Base-by-base conservation (phyloP, 2,329 filamentous ascomycete genomes). In the Pseudopithomyces maydicus region DNA sequence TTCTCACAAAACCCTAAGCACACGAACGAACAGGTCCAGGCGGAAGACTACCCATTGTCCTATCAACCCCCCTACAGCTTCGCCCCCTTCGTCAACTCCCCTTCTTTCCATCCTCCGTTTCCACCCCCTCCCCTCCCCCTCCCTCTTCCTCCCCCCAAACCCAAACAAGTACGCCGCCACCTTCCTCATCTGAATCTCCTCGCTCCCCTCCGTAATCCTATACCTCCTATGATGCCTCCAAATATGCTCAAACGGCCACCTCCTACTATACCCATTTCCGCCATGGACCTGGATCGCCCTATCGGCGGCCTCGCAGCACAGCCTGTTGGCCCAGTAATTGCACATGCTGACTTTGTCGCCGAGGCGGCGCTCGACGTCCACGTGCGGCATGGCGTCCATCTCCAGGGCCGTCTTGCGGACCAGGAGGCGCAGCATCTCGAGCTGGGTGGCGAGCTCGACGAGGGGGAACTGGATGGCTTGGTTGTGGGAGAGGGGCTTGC, bases 151-250 rank as follows among this genome's bases (percentile, higher is more conserved):
- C 0, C 80, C 81, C 11, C 78, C 77, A 61, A 82, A 85, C 0
- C 82, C 84, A 68, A 87, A 86, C 42, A 86, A 61, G 71, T 83
- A 85, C 10, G 82, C 84, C 0, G 84, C 85, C 10, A 88, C 80
- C 72, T 87, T 87, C n/a, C 85, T 77, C 81, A 88, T 88, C 72
- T 88, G 85, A 50, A 88, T 86, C 75, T 88, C 85, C 68, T 88
- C 86, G 53, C 83, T 85, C 0, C 85, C 85, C 68, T 88, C 86
- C 0, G 85, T 88, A 59, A 88, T 88, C 35, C 85, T 74, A 65
- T 88, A 88, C 22, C 84, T 76, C 39, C 86, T 75, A 70, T 88
- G 86, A 73, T 88, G 85, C 49, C 85, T 78, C 82, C 86, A 88
- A 48, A 88, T 88, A 62, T 88, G 85, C 73, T 88, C 85, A 64